Evolutionary conservation across 805 yeast species (phyloP), one percentile per base, ranked within the genome.

Genomic region (Scheffersomyces spartinae): DNA sequence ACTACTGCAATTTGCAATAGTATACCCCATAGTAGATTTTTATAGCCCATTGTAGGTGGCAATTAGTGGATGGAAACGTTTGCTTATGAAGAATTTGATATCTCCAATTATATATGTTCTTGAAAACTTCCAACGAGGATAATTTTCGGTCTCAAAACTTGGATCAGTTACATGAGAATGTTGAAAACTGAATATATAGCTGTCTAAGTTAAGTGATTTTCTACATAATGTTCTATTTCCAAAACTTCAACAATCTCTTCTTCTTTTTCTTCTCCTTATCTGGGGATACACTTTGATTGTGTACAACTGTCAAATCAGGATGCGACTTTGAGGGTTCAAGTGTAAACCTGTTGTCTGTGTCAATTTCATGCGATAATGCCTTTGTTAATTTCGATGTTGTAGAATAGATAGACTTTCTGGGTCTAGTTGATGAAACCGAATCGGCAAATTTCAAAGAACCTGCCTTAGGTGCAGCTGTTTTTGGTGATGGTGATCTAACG

Each of bases 291-390:
- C n/a, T n/a, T n/a, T n/a, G n/a, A n/a, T n/a, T n/a, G n/a, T n/a
- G n/a, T n/a, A n/a, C n/a, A n/a, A n/a, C n/a, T n/a, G n/a, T n/a
- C 17, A 55, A 39, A 26, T 53, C 61, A 3, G 65, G 67, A 27
- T 57, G 62, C 9, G 64, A 55, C 30, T 49, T 52, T 11, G 44
- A 33, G 1, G 64, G 61, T 34, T 48, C 56, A 21, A 60, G 35
- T 10, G 33, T 31, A 6, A 56, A 54, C 14, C 51, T 30, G 3
- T 14, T 36, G 9, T 30, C 12, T 13, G 30, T 26, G 17, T 40
- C 43, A 12, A 49, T 51, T 17, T 58, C 64, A 33, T 58, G 50
- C 9, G 64, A 58, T 28, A 57, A 43, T n/a, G 52, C 55, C 35
- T 60, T 59, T 31, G 33, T 43, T 26, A 34, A 37, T 10, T 31